Evolutionary conservation across 1,139 yeast species (phyloP), one percentile per base, ranked within the genome.

Genomic region (Pneumocystis murina): DNA sequence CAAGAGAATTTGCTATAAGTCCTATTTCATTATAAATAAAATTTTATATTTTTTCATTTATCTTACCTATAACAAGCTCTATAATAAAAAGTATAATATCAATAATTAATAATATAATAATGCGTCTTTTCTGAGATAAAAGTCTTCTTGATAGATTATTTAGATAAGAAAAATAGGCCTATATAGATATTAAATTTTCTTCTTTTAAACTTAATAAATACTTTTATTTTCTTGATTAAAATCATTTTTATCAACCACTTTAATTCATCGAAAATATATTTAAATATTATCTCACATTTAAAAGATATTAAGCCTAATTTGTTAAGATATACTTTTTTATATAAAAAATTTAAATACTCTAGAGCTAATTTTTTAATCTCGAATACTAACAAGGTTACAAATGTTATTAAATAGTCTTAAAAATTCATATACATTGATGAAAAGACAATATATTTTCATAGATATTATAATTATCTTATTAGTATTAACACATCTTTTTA

Each of bases 1-100:
- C 97, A 71, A 91, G 79, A 1, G 97, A 91, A 73, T 91, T 94
- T 43, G 90, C 96, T 30, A 90, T 80, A 74, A 90, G 91, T 58
- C 79, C 77, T 57, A 61, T 60, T 17, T 14, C 39, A 54, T 33
- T 12, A 24, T 36, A 17, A 33, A 30, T 12, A 36, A 33, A 20
- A 40, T 38, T n/a, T 28, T n/a, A 20, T 10, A 16, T 16, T 33
- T 17, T n/a, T 20, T 36, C 38, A 62, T 61, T 54, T 62, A 14
- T 66, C 67, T 16, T 69, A 17, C 70, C 96, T 62, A 88, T 82
- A 65, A 84, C 83, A 62, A 90, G 85, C 73, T 92, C 98, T 67
- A 92, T 72, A 60, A 92, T 78, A 80, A 94, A 92, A 77, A 92
- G 92, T 2, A 81, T 74, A 3, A 94, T 84, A 74, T 92, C 98